phyloP scores from a whole-genome alignment of 2,329 filamentous ascomycete species.

The Nothophoma quercina region DNA sequence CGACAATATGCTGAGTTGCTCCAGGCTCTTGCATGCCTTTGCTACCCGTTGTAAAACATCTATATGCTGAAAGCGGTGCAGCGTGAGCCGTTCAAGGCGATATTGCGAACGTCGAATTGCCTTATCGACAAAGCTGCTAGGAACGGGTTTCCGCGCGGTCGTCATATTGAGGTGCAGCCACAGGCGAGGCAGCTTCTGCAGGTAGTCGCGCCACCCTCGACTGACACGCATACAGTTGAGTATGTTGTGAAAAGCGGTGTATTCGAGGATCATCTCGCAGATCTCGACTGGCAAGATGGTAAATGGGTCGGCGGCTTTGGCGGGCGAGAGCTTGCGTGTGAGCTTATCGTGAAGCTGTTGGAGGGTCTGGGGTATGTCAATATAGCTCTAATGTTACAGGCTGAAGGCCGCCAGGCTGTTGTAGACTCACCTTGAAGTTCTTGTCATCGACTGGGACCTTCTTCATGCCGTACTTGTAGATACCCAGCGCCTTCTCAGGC shows the following conservation, averaged over 20 bases:
- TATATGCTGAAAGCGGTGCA: constrained; percentile 49
- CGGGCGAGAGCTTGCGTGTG: constrained; percentile 50
- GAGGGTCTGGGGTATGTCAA: constrained; percentile 42
- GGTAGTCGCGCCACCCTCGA: constrained; percentile 62
- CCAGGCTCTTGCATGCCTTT: constrained; percentile 46
- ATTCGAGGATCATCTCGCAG: constrained; percentile 58
- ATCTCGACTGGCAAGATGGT: constrained; percentile 63
- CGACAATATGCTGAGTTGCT: constrained; percentile 42
- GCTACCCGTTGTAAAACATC: constrained; percentile 52
- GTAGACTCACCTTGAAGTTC: constrained; percentile 37
- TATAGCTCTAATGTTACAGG: too few species aligned
- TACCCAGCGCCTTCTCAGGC: constrained; percentile 60
- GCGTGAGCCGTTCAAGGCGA: constrained; percentile 43
- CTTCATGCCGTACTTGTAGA: constrained; percentile 67
- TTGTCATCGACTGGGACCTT: constrained; percentile 53
- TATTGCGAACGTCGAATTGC: constrained; percentile 52
- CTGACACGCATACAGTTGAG: constrained; percentile 63
- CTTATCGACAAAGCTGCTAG: constrained; percentile 51
- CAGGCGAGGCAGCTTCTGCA: constrained; percentile 55
- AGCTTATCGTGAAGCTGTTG: constrained; percentile 59
- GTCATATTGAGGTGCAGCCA: constrained; percentile 65
- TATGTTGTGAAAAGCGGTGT: constrained; percentile 61
- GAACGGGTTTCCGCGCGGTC: constrained; percentile 53
- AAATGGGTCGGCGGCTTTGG: constrained; percentile 60
- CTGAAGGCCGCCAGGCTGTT: background rate